Conservation (phyloP, 441 rosid species). For the Erodium moschatum region DNA sequence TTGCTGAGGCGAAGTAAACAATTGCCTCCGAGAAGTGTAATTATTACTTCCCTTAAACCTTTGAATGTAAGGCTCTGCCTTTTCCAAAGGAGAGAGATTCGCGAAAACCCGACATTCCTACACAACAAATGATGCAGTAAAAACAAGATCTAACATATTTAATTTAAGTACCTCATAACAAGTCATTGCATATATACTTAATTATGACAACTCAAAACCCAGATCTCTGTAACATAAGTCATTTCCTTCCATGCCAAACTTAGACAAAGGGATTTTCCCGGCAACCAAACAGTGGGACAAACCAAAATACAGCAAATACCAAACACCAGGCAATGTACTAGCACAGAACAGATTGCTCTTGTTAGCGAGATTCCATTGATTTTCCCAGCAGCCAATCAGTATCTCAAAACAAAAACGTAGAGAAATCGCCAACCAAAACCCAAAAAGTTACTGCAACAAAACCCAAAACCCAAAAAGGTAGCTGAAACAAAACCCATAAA, state of each 20-base stretch:
- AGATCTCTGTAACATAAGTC: not conserved
- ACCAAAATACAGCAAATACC: not conserved
- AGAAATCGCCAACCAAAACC: no score
- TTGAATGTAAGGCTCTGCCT: conserved; percentile 13
- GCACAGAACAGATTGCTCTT: not conserved
- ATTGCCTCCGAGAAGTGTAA: conserved; percentile 18
- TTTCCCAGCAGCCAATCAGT: no score
- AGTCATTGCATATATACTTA: not conserved
- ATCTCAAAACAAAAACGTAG: no score
- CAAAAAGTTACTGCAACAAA: not conserved
- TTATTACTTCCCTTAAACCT: conserved; percentile 15
- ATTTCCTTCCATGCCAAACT: not conserved
- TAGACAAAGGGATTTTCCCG: not conserved
- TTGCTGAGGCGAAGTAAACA: conserved; percentile 29
- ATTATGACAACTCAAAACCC: not conserved
- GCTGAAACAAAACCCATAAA: not conserved
- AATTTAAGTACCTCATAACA: not conserved
- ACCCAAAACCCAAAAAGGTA: no score
- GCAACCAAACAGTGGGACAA: not conserved
- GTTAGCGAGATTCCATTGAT: no score
- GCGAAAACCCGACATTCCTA: conserved; percentile 27
- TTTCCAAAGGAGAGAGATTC: conserved; percentile 31
- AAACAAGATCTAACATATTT: not conserved
- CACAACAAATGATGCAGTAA: not conserved
- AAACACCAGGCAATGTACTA: not conserved